Evolutionary conservation across 2,329 filamentous ascomycete species (phyloP).

Genomic region (Xylaria polymorpha): DNA sequence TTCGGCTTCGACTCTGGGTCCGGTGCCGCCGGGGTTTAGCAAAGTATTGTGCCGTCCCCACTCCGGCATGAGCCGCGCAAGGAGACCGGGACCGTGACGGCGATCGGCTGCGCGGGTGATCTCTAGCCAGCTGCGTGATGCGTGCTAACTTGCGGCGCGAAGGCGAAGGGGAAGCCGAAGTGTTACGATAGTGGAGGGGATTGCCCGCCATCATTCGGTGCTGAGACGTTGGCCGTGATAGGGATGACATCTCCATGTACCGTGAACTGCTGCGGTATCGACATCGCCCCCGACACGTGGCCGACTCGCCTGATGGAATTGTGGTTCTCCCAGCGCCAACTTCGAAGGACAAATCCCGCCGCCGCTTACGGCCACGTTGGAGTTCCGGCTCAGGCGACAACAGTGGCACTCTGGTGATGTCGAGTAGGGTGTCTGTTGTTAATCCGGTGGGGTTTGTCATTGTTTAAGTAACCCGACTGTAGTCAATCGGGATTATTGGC

Average conservation of each 20-base stretch:
- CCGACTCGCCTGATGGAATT: constrained; percentile 53
- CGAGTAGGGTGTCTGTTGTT: constrained; percentile 42
- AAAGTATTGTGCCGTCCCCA: constrained; percentile 34
- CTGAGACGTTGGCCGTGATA: constrained; percentile 37
- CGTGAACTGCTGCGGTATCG: constrained; percentile 54
- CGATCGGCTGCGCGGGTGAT: constrained; percentile 58
- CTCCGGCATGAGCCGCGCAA: constrained; percentile 27
- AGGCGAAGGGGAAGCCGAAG: constrained; percentile 52
- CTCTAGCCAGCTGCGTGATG: constrained; percentile 52
- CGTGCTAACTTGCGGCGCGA: constrained; percentile 57
- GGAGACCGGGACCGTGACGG: constrained; percentile 54
- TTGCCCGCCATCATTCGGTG: constrained; percentile 24
- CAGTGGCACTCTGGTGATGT: constrained; percentile 44
- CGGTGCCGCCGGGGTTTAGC: constrained; percentile 52
- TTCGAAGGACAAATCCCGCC: constrained; percentile 50
- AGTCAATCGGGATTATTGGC: not conserved
- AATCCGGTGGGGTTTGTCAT: constrained; percentile 43
- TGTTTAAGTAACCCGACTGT: constrained; percentile 16
- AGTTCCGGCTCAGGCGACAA: constrained; percentile 51
- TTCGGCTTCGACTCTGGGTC: constrained; percentile 54
- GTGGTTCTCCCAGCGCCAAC: constrained; percentile 44
- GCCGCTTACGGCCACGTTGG: constrained; percentile 53
- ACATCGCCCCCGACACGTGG: constrained; percentile 56
- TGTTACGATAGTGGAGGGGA: constrained; percentile 43
- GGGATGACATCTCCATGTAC: constrained; percentile 44